A percentile compares a stretch with the other conserved stretches of the same genome.
Evolutionary conservation across 2,329 filamentous ascomycete genomes (phyloP).

Genomic region (Alternaria sp.): DNA sequence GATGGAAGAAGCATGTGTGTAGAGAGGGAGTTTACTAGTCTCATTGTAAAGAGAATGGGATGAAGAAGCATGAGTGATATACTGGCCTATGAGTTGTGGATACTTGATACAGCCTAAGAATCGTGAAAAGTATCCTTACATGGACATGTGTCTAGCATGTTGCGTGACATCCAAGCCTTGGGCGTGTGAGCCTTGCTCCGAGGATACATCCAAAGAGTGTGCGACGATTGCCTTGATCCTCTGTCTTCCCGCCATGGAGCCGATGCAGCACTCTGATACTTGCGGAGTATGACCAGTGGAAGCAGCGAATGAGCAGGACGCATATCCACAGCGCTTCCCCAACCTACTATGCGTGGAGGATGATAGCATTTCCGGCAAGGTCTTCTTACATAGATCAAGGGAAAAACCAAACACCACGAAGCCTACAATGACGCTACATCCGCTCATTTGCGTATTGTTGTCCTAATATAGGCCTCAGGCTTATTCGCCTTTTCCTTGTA

Average conservation of each 20-base stretch:
- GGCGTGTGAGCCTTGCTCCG: not conserved
- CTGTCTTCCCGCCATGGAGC: not conserved
- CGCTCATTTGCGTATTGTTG: not conserved
- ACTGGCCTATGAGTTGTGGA: not conserved
- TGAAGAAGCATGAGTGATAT: not conserved
- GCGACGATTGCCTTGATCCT: not conserved
- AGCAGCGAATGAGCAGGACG: not conserved
- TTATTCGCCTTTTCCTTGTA: not conserved
- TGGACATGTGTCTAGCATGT: not conserved
- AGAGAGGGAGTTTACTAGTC: not conserved
- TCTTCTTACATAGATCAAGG: not conserved
- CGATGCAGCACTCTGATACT: not conserved
- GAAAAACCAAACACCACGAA: fast-evolving
- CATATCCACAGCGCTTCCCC: not conserved
- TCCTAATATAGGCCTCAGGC: not conserved
- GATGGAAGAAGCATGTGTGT: not conserved
- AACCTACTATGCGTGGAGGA: not conserved
- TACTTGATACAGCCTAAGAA: not conserved
- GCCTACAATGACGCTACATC: not conserved
- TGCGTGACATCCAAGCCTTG: not conserved
- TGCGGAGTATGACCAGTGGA: not conserved
- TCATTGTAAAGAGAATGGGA: not conserved
- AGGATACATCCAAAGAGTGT: not conserved
- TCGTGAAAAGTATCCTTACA: not conserved
- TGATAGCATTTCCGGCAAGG: not conserved